phyloP scores from a whole-genome alignment of 1,284 basidiomycete species.

The Pholiota adiposa region DNA sequence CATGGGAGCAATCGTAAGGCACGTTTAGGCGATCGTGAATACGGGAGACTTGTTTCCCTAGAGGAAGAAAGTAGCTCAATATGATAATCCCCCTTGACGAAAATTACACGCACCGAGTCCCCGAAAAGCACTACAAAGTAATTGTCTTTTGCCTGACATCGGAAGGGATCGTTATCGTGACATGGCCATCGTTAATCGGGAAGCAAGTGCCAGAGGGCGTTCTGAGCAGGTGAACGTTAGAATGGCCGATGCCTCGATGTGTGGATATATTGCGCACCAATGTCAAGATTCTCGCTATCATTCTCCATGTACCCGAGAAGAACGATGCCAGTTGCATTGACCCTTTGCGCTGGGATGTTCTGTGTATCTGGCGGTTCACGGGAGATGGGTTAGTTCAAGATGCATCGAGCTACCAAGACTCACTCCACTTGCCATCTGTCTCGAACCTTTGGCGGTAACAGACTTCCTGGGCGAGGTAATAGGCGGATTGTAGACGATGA shows the following conservation, averaged over 20 bases:
- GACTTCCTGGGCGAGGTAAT: slow-evolving; percentile 42
- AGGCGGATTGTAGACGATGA: slow-evolving; percentile 48
- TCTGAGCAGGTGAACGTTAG: slow-evolving; percentile 21
- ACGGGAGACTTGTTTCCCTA: slow-evolving; percentile 35
- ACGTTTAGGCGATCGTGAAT: slow-evolving; percentile 28
- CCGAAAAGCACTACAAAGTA: slow-evolving; percentile 34
- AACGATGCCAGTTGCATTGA: slow-evolving; percentile 29
- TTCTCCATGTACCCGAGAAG: slow-evolving; percentile 35
- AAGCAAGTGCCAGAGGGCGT: slow-evolving; percentile 36
- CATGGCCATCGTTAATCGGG: slow-evolving; percentile 29
- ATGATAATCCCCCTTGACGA: too few species aligned
- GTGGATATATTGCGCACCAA: slow-evolving; percentile 25
- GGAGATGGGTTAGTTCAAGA: background rate
- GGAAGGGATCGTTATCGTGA: slow-evolving; percentile 30
- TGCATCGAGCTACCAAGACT: slow-evolving; percentile 10
- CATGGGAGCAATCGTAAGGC: background rate
- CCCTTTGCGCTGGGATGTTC: slow-evolving; percentile 28
- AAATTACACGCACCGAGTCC: slow-evolving; percentile 1
- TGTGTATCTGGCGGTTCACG: slow-evolving; percentile 27
- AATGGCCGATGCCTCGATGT: background rate
- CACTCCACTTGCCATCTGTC: slow-evolving; percentile 46
- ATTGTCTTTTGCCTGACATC: slow-evolving; percentile 26
- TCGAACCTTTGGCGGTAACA: slow-evolving; percentile 30
- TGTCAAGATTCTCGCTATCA: slow-evolving; percentile 36
- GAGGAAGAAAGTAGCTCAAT: background rate